Evolutionary conservation across 352 stramenopile species (phyloP), one percentile per base, ranked within the genome.

Genomic region (Phytopythium sindhum): DNA sequence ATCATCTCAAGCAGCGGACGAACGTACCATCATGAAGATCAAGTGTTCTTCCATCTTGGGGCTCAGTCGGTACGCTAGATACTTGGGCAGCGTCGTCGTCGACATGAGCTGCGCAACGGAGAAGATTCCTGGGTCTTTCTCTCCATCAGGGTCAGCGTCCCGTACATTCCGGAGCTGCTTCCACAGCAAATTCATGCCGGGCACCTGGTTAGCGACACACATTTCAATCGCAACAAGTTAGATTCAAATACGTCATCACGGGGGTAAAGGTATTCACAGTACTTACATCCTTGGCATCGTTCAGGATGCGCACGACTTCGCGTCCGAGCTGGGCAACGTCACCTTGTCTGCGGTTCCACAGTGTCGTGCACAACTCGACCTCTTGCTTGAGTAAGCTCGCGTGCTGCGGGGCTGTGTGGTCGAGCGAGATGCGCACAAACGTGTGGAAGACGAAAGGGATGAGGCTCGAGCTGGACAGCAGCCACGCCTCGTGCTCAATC

Each of bases 31-130:
- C 80, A 95, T 91, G 69, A 95, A 95, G 12, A 93, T 69, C 10
- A 95, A 62, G 31, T 91, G 79, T 57, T 95, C 86, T 60, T 95
- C 84, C 84, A 95, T 93, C 65, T 90, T 95, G 11, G 85, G 84
- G 23, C 85, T 90, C 55, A 95, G 72, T 10, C 86, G 83, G 28
- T 89, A 92, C 10, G 86, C 84, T 15, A 95, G 70, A 57, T 90
- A 93, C 61, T 83, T 91, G 1, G 82, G 72, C 59, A 84, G 86
- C 6, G 86, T 93, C 26, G 80, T 77, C 54, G 75, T 81, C 19
- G 77, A 65, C 85, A 93, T 93, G n/a, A 93, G 70, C 33, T 81
- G 77, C 2, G 85, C 71, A 9, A 93, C 83, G 8, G 85, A 91
- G 37, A 84, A 84, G 3, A 82, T 68, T 1, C 69, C 72, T 14